Evolutionary conservation across 2,329 filamentous ascomycete species (phyloP), one percentile per base, ranked within the genome.

Genomic region (Exophiala aquamarina): DNA sequence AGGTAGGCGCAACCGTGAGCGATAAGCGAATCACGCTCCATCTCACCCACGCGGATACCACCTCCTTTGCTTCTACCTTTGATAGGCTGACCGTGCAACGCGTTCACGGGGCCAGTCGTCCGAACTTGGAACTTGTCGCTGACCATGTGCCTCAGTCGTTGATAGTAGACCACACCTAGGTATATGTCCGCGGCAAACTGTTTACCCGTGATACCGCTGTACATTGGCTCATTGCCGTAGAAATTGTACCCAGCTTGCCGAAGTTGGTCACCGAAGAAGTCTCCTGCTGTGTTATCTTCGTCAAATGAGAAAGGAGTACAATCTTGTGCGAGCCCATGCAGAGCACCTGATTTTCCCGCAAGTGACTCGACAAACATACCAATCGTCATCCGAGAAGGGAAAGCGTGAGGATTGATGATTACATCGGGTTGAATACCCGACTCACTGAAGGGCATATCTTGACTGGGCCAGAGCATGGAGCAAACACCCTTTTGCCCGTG

Each of bases 101-200:
- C 82, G 45, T 93, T 93, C 34, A 96, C 86, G 1, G 91, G 91
- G 45, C 93, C 93, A 0, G 93, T 97, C 2, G 93, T 97, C 69
- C 93, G 84, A 46, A 97, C 93, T 70, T 98, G 93, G 77, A 88
- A 98, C 72, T 98, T 98, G 71, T 98, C 93, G 79, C 96, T 97
- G 47, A 98, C 93, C 93, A 98, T 98, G 84, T 98, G 93, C 67
- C 93, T 81, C 52, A 98, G 79, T 68, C 93, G 85, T 72, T 98
- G 93, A 77, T 98, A 98, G 77, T 97, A 97, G 52, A 98, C 93
- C 9, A 96, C 84, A 37, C 93, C 93, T 50, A 97, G 82, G 72
- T 95, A 98, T 63, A 98, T 97, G 66, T 98, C 93, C 5, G 90
- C 92, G 15, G 84, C 84, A 32, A 98, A 84, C 69, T 97, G 92